phyloP scores from a whole-genome alignment of 1,139 yeast genomes.

The Hanseniaspora uvarum region DNA sequence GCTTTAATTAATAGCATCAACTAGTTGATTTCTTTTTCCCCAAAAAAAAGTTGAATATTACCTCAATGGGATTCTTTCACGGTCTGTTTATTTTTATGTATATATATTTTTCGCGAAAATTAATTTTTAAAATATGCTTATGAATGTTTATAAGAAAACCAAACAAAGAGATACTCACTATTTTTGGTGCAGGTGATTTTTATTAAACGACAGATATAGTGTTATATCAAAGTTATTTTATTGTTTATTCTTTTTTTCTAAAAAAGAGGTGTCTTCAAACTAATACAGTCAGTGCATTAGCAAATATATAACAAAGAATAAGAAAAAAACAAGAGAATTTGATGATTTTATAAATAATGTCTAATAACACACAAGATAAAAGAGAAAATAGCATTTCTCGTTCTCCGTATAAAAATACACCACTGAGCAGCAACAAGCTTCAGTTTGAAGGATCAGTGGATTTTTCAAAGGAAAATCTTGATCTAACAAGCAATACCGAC shows the following conservation, averaged over 20 bases:
- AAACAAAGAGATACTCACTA: not conserved
- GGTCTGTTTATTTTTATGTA: not conserved
- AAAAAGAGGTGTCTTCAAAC: not conserved
- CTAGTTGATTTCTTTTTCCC: not conserved
- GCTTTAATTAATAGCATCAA: not conserved
- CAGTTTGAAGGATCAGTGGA: not conserved
- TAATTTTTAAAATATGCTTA: not conserved
- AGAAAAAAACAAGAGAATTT: not conserved
- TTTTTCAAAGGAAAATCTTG: not conserved
- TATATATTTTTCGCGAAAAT: not conserved
- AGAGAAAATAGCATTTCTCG: not conserved
- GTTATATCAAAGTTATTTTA: not conserved
- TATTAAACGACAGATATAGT: too few relatives aligned
- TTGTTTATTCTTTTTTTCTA: not conserved
- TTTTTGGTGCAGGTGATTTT: too few relatives aligned
- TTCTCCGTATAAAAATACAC: not conserved
- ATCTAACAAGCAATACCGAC: not conserved
- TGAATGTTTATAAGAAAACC: too few relatives aligned
- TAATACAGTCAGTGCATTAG: too few relatives aligned
- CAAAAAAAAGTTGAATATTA: not conserved
- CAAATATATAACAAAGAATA: not conserved
- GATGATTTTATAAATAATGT: not conserved
- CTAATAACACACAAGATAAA: not conserved
- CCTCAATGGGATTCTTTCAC: not conserved
- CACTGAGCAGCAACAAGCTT: not conserved